Percentiles rank a stretch among this genome's conserved stretches.
Evolutionary conservation across 2,329 filamentous ascomycete species (phyloP).

Genomic region (Claviceps pazoutovae): DNA sequence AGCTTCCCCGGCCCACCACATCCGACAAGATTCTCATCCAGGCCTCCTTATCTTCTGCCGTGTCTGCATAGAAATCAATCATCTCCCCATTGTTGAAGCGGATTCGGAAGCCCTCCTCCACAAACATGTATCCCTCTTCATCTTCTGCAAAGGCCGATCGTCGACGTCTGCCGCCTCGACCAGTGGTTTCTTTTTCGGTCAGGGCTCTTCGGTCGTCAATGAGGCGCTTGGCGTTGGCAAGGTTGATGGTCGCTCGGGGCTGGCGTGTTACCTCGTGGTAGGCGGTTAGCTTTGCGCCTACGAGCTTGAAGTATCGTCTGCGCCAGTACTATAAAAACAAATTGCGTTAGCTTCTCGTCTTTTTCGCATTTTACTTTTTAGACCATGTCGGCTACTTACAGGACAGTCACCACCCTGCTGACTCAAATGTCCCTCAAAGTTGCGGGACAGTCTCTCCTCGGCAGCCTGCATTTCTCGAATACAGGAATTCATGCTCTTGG

Average conservation of each 20-base stretch:
- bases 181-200: slow-evolving; percentile 68
- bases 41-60: slow-evolving; percentile 69
- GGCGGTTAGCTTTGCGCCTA: slow-evolving; percentile 80
- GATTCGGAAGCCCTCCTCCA: slow-evolving; percentile 97
- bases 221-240: slow-evolving; percentile 80
- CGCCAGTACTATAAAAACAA: slow-evolving; percentile 68
- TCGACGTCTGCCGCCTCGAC: slow-evolving; percentile 63
- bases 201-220: slow-evolving; percentile 83
- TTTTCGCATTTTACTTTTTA: no score
- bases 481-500: slow-evolving; percentile 97
- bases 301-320: slow-evolving; percentile 89
- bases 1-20: slow-evolving; percentile 40
- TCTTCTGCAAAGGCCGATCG: slow-evolving; percentile 96
- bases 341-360: slow-evolving; percentile 22
- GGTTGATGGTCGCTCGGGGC: slow-evolving; percentile 90
- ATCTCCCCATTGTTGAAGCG: slow-evolving; percentile 96
- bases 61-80: slow-evolving; percentile 97
- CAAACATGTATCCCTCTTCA: slow-evolving; percentile 98
- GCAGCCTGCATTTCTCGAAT: slow-evolving; percentile 87
- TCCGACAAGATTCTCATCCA: slow-evolving; percentile 89
- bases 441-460: slow-evolving; percentile 62
- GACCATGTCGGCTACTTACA: slow-evolving; percentile 42
- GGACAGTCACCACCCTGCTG: slow-evolving; percentile 97
- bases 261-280: slow-evolving; percentile 94
- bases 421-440: slow-evolving; percentile 79